These are phyloP conservation scores for Plectosphaerella sp. DNA, from an alignment of 2,329 filamentous ascomycete genomes.

Conservation along the genomic window DNA sequence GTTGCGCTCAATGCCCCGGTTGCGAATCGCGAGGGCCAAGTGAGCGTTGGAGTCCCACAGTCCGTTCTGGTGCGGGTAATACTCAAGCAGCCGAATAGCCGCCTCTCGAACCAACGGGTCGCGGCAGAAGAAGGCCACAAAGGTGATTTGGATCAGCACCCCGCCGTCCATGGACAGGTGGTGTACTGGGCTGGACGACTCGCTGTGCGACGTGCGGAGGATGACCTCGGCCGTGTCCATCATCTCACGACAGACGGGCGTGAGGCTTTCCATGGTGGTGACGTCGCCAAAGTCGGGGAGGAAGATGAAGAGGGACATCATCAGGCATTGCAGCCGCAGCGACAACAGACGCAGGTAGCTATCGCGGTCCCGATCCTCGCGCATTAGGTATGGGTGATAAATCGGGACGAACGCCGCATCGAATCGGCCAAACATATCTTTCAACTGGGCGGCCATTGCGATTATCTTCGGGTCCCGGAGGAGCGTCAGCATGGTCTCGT, in stretches of 20 bases:
- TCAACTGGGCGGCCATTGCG: neutral
- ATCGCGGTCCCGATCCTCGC: slow-evolving; percentile 16
- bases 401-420: slow-evolving; percentile 30
- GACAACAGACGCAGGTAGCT: slow-evolving; percentile 25
- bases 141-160: slow-evolving; percentile 38
- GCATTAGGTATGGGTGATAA: slow-evolving; percentile 19
- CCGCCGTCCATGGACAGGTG: slow-evolving; percentile 41
- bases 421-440: slow-evolving; percentile 29
- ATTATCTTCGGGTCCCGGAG: neutral
- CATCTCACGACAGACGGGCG: slow-evolving; percentile 37
- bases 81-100: slow-evolving; percentile 32
- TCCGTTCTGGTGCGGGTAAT: slow-evolving; percentile 37
- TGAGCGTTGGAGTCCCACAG: slow-evolving; percentile 37
- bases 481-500: slow-evolving; percentile 1
- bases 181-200: slow-evolving; percentile 14
- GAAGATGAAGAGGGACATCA: slow-evolving; percentile 32
- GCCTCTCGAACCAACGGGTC: slow-evolving; percentile 32
- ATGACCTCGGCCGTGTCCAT: slow-evolving; percentile 30
- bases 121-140: slow-evolving; percentile 35
- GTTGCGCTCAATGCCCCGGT: slow-evolving; percentile 27
- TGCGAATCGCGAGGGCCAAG: slow-evolving; percentile 31
- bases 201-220: slow-evolving; percentile 18
- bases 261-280: slow-evolving; percentile 29
- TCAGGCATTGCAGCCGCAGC: slow-evolving; percentile 35
- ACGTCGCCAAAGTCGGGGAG: slow-evolving; percentile 32